Evolutionary conservation across 140 eudicot species (phyloP).

Genomic region (Anethum foeniculum): DNA sequence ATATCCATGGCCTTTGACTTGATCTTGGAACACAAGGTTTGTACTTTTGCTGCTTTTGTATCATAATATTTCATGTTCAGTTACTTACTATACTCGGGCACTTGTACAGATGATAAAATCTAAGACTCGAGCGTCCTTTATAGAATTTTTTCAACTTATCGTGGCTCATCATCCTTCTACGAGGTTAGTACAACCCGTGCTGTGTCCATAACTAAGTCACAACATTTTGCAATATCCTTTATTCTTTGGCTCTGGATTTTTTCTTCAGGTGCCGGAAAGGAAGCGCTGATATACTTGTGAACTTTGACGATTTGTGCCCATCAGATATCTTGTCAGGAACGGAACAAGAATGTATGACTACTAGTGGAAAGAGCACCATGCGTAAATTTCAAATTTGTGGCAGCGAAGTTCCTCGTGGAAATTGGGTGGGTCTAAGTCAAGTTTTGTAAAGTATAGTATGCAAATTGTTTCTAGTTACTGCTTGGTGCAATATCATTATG

Average conservation of each 20-base stretch:
- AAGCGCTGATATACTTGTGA: slow-evolving; percentile 77
- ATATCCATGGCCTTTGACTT: slow-evolving; percentile 68
- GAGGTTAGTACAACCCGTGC: slow-evolving; percentile 36
- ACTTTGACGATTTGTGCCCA: slow-evolving; percentile 72
- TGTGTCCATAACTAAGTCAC: slow-evolving; percentile 7
- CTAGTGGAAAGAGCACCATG: slow-evolving; percentile 26
- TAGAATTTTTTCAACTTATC: slow-evolving; percentile 72
- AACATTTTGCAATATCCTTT: slow-evolving; percentile 3
- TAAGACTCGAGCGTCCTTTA: slow-evolving; percentile 59
- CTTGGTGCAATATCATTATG: not conserved
- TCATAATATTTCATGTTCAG: not conserved
- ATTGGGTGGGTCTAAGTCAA: slow-evolving; percentile 57
- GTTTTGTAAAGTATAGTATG: not conserved
- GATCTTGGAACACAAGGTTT: slow-evolving; percentile 63
- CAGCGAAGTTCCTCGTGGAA: slow-evolving; percentile 84
- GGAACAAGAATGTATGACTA: slow-evolving; percentile 27
- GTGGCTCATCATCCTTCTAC: slow-evolving; percentile 94
- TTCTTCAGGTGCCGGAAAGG: slow-evolving; percentile 76
- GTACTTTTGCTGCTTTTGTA: slow-evolving; percentile 9
- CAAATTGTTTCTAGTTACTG: not conserved
- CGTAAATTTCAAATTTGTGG: slow-evolving; percentile 67
- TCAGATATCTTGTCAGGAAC: slow-evolving; percentile 26
- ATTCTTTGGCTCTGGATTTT: slow-evolving; percentile 14
- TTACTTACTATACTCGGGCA: not conserved
- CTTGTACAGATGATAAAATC: slow-evolving; percentile 65